A percentile compares a stretch with the other conserved stretches of the same genome.
phyloP scores from a whole-genome alignment of 257 asterid species.

The Lithospermum erythrorhizon region DNA sequence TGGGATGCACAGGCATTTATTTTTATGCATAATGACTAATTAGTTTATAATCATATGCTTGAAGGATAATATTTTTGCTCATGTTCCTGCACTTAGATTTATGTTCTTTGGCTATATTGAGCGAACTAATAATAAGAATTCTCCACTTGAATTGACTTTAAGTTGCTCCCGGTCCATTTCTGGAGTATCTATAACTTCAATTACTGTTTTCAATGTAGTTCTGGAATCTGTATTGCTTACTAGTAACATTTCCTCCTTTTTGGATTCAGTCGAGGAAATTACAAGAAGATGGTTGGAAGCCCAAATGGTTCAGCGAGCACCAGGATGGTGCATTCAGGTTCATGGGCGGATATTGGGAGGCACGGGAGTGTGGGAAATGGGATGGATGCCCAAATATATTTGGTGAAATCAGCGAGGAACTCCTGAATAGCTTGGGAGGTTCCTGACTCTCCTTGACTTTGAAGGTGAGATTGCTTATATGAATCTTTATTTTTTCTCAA shows the following conservation, averaged over 20 bases:
- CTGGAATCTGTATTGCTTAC: not conserved
- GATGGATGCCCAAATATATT: conserved; percentile 65
- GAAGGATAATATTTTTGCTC: too few species aligned
- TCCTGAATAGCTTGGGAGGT: conserved; percentile 26
- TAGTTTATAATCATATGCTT: too few species aligned
- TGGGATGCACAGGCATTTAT: too few species aligned
- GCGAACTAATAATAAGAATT: too few species aligned
- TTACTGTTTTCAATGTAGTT: not conserved
- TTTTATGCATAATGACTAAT: too few species aligned
- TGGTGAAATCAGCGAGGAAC: conserved; percentile 55
- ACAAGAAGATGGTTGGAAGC: conserved; percentile 93
- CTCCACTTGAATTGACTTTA: not conserved
- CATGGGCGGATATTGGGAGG: conserved; percentile 84
- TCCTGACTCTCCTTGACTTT: conserved; percentile 21
- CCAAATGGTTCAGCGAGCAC: conserved; percentile 64
- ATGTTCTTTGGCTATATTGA: not conserved
- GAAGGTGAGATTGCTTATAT: conserved; percentile 21
- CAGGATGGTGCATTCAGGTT: conserved; percentile 56
- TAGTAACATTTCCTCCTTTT: not conserved
- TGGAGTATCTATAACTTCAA: not conserved
- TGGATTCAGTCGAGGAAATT: conserved; percentile 67
- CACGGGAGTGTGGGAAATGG: conserved; percentile 65
- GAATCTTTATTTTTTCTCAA: not conserved
- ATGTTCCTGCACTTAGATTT: not conserved
- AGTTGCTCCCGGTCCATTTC: not conserved